Conservation (phyloP, 805 yeast genomes). For the Saccharomycopsis schoenii region DNA sequence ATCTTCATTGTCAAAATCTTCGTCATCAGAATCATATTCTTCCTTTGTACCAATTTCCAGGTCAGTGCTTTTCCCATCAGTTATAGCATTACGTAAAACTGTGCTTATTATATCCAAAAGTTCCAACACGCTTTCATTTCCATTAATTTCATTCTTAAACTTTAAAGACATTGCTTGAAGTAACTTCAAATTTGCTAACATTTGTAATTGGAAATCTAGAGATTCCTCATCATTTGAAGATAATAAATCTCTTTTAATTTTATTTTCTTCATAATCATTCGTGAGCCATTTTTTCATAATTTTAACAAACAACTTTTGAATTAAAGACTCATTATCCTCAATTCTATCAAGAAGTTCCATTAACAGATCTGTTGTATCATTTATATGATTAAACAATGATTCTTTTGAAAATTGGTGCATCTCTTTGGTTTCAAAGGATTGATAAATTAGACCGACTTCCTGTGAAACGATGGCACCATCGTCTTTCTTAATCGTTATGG, state of each 20-base stretch:
- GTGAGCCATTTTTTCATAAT: constrained; percentile 55
- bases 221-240: constrained; percentile 18
- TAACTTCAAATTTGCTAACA: constrained; percentile 51
- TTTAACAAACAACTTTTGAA: constrained; percentile 38
- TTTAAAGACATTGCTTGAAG: constrained; percentile 51
- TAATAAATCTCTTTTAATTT: constrained; percentile 12
- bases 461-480: background rate
- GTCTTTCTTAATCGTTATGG: background rate
- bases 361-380: constrained; percentile 32
- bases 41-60: background rate
- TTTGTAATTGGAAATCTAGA: constrained; percentile 40
- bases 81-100: constrained; percentile 24
- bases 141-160: constrained; percentile 41
- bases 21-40: constrained; percentile 20
- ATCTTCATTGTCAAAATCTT: constrained; percentile 30
- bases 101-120: constrained; percentile 41
- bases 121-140: constrained; percentile 35
- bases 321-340: constrained; percentile 35
- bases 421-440: constrained; percentile 7
- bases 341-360: constrained; percentile 35
- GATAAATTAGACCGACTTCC: constrained; percentile 1
- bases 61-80: background rate
- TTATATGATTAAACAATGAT: constrained; percentile 35
- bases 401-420: constrained; percentile 16
- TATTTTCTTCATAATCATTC: constrained; percentile 15